Conservation (phyloP, 495 filamentous ascomycete genomes). For the Pseudomonodictys pantanalensis region DNA sequence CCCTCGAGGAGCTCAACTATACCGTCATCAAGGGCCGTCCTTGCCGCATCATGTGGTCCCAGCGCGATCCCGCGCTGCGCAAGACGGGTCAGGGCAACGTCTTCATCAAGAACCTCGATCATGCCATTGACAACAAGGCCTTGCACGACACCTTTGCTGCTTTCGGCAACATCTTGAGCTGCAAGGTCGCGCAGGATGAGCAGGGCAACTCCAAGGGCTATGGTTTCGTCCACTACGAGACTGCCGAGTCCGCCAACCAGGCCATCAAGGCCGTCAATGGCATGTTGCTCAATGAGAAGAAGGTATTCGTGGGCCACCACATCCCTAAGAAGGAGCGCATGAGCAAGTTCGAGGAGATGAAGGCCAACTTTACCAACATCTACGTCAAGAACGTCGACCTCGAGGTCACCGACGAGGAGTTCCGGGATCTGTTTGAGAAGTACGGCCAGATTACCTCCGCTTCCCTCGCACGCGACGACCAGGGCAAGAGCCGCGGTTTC, state of each 20-base stretch:
- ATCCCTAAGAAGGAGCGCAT: conserved; percentile 99
- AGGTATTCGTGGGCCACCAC: conserved; percentile 98
- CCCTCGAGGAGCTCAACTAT: conserved; percentile 99
- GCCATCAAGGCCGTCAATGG: conserved; percentile 99
- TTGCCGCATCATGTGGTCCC: conserved; percentile 99
- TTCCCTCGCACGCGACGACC: conserved; percentile 81
- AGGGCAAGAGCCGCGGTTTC: conserved; percentile 95
- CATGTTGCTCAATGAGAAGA: conserved; percentile 99
- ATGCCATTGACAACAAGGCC: conserved; percentile 99
- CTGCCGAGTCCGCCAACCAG: conserved; percentile 90
- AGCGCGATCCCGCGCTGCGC: conserved; percentile 97
- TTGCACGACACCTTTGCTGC: conserved; percentile 99
- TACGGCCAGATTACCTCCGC: conserved; percentile 95
- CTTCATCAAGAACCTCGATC: conserved; percentile 99
- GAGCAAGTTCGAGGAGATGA: conserved; percentile 99
- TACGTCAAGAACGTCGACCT: conserved; percentile 96
- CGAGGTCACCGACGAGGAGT: conserved; percentile 90
- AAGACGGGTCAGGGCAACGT: conserved; percentile 99
- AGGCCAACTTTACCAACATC: conserved; percentile 99
- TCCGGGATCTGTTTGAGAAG: conserved; percentile 86
- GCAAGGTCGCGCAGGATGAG: conserved; percentile 99
- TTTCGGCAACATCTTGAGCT: conserved; percentile 98
- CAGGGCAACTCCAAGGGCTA: conserved; percentile 94
- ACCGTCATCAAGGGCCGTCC: conserved; percentile 98
- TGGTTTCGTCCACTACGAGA: conserved; percentile 99